Evolutionary conservation across 2,329 filamentous ascomycete genomes (phyloP).

Genomic region (Ploettnerulaceae sp.): DNA sequence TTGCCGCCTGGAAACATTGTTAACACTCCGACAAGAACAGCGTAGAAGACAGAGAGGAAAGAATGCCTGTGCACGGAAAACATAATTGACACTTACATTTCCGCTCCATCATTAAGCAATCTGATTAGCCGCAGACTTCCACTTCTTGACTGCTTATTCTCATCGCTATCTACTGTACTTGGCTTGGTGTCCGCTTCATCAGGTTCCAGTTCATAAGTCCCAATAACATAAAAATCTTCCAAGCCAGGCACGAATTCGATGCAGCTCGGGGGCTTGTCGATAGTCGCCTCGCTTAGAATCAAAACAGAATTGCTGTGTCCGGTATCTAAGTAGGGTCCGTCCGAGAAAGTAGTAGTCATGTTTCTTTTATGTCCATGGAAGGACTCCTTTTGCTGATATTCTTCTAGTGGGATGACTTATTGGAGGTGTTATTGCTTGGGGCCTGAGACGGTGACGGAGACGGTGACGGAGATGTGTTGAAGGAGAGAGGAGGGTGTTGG

Average conservation of each 20-base stretch:
- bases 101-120: constrained; percentile 32
- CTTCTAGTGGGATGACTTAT: too few species aligned
- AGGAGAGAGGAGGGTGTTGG: too few species aligned
- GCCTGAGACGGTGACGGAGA: too few species aligned
- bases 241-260: constrained; percentile 67
- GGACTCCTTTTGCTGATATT: too few species aligned
- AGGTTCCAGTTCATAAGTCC: constrained; percentile 73
- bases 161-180: background rate
- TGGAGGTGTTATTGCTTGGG: too few species aligned
- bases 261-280: constrained; percentile 71
- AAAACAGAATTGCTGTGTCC: constrained; percentile 16
- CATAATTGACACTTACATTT: background rate
- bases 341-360: too few species aligned
- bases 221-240: constrained; percentile 61
- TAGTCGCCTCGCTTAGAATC: constrained; percentile 42
- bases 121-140: constrained; percentile 68
- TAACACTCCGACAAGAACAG: too few species aligned
- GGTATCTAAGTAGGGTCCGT: background rate
- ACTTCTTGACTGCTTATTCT: constrained; percentile 57
- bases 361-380: too few species aligned
- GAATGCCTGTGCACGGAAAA: background rate
- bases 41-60: background rate
- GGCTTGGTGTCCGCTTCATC: constrained; percentile 33
- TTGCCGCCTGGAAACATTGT: constrained; percentile 41
- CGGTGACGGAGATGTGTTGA: too few species aligned